Base-by-base conservation (phyloP, 164 flowering plant genomes). In the Taxillus chinensis region DNA sequence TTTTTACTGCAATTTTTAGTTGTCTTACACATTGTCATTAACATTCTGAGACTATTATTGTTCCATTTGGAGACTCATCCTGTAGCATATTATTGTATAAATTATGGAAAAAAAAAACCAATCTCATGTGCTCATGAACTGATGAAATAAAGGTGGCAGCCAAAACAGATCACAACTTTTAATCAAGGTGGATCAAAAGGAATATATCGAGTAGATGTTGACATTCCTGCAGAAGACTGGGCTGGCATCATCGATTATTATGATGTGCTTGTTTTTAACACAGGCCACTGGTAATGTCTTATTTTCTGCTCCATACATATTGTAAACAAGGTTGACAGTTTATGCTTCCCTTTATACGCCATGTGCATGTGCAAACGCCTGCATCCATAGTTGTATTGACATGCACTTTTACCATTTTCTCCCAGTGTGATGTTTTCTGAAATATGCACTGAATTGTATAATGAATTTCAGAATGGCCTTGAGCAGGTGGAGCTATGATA, bases 161-260 rank as follows among this genome's bases (percentile, higher is more conserved):
- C 86, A 73, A 79, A 81, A 58, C 75, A 72, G 63, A 42, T 76
- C 11, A 59, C 62, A 14, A 14, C 43, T 8, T 57, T 73, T 16
- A 70, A 54, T 55, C 70, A 78, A 71, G 77, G 72, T 70, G 84
- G 83, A 72, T 17, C 66, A 64, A 77, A 80, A 74, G 99, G 93
- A 62, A 73, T 62, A 14, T 81, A 87, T 66, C 82, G 83, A 64
- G 96, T 89, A 13, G 96, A 95, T 83, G 86, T 82, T 64, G 99
- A 95, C 78, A 63, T 79, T 73, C 99, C 99, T 45, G 93, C 97
- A 57, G 79, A 79, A 69, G 96, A 95, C 60, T 95, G 97, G 99
- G 78, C 70, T 60, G 70, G 73, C 64, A 77, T 80, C 65, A 67
- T 83, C 49, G 69, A 80, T 59, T 95, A 91, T 75, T 95, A 95